A percentile compares a stretch with the other conserved stretches of the same genome.
Conservation (phyloP, 805 yeast genomes). For the Dipodascus geniculatus region DNA sequence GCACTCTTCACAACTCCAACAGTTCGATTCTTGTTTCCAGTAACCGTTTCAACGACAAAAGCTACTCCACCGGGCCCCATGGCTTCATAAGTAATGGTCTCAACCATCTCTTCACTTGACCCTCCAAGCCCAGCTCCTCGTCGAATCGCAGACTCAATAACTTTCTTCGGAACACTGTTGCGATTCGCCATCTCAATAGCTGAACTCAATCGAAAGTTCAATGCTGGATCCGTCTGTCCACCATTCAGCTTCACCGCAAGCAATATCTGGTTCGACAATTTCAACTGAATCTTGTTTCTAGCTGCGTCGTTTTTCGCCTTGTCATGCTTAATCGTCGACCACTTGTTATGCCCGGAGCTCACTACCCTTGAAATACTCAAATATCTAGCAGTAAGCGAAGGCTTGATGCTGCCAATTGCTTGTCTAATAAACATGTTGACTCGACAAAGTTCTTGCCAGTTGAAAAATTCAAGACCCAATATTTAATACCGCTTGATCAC, state of each 20-base stretch:
- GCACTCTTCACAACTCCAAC: conserved; percentile 64
- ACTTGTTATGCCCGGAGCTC: conserved; percentile 69
- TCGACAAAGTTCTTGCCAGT: no score
- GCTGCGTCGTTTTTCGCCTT: conserved; percentile 86
- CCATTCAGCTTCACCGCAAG: conserved; percentile 50
- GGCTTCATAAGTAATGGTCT: conserved; percentile 67
- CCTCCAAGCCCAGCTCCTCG: conserved; percentile 65
- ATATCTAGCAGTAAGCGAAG: not conserved
- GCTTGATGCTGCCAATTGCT: no score
- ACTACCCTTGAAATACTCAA: not conserved
- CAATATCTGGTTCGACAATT: conserved; percentile 61
- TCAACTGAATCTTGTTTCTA: conserved; percentile 55
- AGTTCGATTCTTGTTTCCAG: conserved; percentile 81
- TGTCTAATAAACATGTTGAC: no score
- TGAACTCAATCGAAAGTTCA: conserved; percentile 50
- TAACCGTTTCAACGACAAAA: conserved; percentile 69
- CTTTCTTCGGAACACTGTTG: conserved; percentile 68
- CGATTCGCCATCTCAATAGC: conserved; percentile 70
- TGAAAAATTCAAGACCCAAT: no score
- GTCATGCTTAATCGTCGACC: conserved; percentile 92
- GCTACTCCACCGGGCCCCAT: conserved; percentile 91
- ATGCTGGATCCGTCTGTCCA: conserved; percentile 56
- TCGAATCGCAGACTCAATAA: conserved; percentile 77
- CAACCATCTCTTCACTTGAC: conserved; percentile 31
- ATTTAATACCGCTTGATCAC: not conserved